Base-by-base conservation (phyloP, 2,329 filamentous ascomycete species). In the Fusarium proliferatum region DNA sequence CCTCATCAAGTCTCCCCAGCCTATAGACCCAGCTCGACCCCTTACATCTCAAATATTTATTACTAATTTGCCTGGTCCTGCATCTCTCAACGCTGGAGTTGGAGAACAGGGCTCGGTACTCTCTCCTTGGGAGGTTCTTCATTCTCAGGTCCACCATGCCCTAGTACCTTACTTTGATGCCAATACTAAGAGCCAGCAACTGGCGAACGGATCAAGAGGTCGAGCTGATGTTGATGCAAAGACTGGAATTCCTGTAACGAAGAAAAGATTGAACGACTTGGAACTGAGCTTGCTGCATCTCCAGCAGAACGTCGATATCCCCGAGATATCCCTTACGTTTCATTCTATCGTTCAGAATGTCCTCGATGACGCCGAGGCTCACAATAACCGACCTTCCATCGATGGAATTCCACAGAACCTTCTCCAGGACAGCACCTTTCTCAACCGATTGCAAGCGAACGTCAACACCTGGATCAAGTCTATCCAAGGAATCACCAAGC, bases 381-480 rank as follows among this genome's bases (percentile, higher is more conserved):
- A 89, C 67, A 88, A 91, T 71, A 85, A 87, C 23, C 93, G 92
- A 73, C 91, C 95, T 3, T 90, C 92, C 1, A 90, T 95, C 48
- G 94, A 98, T 48, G 84, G 94, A 69, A 93, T 99, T 52, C 92
- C 94, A 5, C 79, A 89, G 13, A 84, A 89, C 16, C 88, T 97
- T n/a, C 86, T 98, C 39, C 91, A 94, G 66, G 96, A 98, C 83
- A 97, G 94, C 78, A 91, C 91, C 16, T 97, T 99, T 76, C 91
- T 98, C 78, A 99, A 99, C 83, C 95, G 93, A 76, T 87, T 99
- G 42, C 96, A 98, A 81, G 92, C 94, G 57, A 96, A 92, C 55
- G 96, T 98, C 69, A 99, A 98, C 82, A 92, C 92, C 72, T 99
- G 96, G 96, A 99, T 99, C 85, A 97, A 97, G 85, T 97, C 96